Conservation (phyloP, 148 eudicot species). For the Linanthus parryae region DNA sequence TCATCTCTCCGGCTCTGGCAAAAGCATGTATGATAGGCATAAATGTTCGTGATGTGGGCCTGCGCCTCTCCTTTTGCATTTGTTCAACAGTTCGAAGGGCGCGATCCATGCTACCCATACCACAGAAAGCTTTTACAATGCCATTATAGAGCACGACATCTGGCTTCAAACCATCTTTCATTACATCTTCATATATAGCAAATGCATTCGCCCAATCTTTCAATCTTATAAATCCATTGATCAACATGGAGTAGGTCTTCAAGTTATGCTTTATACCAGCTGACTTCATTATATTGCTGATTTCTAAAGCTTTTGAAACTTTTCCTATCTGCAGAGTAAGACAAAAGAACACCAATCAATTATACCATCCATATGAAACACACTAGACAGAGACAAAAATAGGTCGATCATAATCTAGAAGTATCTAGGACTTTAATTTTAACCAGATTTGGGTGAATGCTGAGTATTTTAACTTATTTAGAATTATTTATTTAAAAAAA, state of each 20-base stretch:
- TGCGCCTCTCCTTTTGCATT: constrained; percentile 70
- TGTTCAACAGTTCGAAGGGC: constrained; percentile 78
- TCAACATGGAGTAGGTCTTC: constrained; percentile 97
- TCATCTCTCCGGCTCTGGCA: constrained; percentile 78
- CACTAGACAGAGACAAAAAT: no score
- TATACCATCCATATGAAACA: no score
- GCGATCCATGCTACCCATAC: constrained; percentile 93
- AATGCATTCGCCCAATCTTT: constrained; percentile 97
- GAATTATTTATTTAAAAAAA: no score
- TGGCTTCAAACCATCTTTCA: constrained; percentile 78
- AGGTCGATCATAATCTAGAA: no score
- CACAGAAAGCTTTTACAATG: constrained; percentile 76
- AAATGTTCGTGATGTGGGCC: constrained; percentile 78
- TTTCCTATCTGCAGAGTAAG: constrained; percentile 52
- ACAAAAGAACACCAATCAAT: no score
- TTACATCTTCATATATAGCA: constrained; percentile 81
- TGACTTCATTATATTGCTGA: constrained; percentile 60
- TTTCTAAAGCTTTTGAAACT: constrained; percentile 83
- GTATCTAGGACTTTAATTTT: no score
- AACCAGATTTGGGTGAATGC: no score
- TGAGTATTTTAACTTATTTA: no score
- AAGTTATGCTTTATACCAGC: constrained; percentile 79
- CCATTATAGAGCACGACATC: constrained; percentile 93
- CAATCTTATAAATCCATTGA: constrained; percentile 73
- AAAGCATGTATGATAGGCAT: constrained; percentile 84